Percentiles rank a stretch among this genome's conserved stretches.
phyloP scores from a whole-genome alignment of 1,284 basidiomycete species.

The Agaricales sp. region DNA sequence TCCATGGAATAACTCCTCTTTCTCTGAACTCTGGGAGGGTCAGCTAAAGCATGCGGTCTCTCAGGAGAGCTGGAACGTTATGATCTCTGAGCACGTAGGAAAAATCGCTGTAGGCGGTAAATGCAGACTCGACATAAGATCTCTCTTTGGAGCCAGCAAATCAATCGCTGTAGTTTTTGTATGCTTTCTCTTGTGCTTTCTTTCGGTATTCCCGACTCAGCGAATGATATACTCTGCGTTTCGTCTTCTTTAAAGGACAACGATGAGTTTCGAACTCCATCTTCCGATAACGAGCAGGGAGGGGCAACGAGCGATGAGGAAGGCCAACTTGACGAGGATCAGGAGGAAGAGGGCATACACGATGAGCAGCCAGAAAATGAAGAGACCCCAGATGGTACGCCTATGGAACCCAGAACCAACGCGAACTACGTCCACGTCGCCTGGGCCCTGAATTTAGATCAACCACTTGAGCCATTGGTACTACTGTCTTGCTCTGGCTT shows the following conservation, averaged over 20 bases:
- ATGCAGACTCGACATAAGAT: not conserved
- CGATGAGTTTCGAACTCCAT: too few species aligned
- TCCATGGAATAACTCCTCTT: not conserved
- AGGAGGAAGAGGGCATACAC: not conserved
- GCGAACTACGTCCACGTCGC: constrained; percentile 26
- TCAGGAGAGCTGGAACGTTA: not conserved
- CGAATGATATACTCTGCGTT: too few species aligned
- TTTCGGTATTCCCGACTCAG: not conserved
- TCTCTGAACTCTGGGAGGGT: not conserved
- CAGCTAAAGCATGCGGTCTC: not conserved
- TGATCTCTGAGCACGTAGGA: not conserved
- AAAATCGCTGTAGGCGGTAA: not conserved
- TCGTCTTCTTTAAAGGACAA: not conserved
- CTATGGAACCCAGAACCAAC: not conserved
- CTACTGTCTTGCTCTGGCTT: constrained; percentile 40
- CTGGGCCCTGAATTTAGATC: constrained; percentile 42
- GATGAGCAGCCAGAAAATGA: constrained; percentile 16
- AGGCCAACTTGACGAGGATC: too few species aligned
- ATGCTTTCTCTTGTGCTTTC: not conserved
- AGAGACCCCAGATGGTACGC: not conserved
- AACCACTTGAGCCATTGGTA: constrained; percentile 41
- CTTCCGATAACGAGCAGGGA: too few species aligned
- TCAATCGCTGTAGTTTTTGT: not conserved
- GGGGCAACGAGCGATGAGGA: constrained; percentile 10
- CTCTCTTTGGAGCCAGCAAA: not conserved